phyloP scores from a whole-genome alignment of 139 green algal genomes.

The Chlamydomonas schloesseri region DNA sequence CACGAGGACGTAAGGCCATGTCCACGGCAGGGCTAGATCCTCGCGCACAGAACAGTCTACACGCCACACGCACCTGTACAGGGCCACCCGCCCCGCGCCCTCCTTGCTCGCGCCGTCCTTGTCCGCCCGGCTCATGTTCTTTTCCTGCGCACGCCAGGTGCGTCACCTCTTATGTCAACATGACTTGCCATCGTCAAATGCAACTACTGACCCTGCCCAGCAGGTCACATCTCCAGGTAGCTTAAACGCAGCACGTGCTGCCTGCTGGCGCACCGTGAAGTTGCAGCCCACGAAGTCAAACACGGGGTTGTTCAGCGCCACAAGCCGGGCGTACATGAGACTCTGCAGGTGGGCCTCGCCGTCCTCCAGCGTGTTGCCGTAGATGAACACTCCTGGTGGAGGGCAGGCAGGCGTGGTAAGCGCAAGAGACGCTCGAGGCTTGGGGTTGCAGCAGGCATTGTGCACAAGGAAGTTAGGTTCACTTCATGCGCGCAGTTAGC shows the following conservation, averaged over 20 bases:
- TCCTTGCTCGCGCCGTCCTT: slow-evolving; percentile 72
- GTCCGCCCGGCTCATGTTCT: slow-evolving; percentile 69
- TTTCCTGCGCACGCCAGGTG: slow-evolving; percentile 44
- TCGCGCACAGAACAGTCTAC: no score
- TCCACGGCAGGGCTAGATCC: no score
- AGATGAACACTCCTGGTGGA: slow-evolving; percentile 63
- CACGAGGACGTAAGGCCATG: no score
- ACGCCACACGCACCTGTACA: slow-evolving; percentile 50
- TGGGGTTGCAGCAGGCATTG: no score
- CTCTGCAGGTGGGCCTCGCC: slow-evolving; percentile 49
- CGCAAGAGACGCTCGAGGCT: no score
- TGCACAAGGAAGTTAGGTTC: no score
- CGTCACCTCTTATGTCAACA: no score
- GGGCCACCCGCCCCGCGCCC: slow-evolving; percentile 64
- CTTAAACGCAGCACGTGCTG: no score
- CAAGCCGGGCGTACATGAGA: slow-evolving; percentile 60
- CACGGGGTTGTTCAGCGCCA: slow-evolving; percentile 59
- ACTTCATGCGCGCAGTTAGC: no score
- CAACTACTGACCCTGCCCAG: no score
- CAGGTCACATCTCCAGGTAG: no score
- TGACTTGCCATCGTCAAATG: no score
- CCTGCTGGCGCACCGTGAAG: slow-evolving; percentile 57
- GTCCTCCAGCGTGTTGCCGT: slow-evolving; percentile 64
- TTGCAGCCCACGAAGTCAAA: slow-evolving; percentile 69
- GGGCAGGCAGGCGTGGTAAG: background rate